Evolutionary conservation across 2,329 filamentous ascomycete genomes (phyloP).

Genomic region (Penicillium polonicum): DNA sequence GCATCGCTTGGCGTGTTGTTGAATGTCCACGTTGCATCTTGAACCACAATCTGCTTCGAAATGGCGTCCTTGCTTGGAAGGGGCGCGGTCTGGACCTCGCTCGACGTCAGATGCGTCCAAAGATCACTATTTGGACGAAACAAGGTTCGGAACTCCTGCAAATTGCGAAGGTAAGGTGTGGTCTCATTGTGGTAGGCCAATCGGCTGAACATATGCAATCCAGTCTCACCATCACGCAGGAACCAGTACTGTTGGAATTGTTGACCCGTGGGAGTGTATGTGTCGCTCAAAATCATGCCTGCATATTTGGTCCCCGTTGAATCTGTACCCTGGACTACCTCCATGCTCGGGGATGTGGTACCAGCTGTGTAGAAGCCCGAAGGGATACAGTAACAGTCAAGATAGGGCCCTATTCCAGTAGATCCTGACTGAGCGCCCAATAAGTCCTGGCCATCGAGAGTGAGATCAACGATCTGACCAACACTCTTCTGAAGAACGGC

Average conservation of each 20-base stretch:
- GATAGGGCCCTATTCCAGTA: constrained; percentile 56
- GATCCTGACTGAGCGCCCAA: constrained; percentile 48
- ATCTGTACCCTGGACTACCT: constrained; percentile 54
- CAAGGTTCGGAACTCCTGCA: constrained; percentile 62
- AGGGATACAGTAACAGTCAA: constrained; percentile 64
- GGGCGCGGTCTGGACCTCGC: constrained; percentile 56
- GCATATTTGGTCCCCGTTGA: constrained; percentile 54
- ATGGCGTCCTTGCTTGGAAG: constrained; percentile 42
- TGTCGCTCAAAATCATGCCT: constrained; percentile 60
- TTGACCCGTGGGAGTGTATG: constrained; percentile 58
- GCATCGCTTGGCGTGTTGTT: constrained; percentile 55
- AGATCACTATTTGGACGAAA: constrained; percentile 60
- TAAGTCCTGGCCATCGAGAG: constrained; percentile 53
- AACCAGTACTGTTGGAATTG: constrained; percentile 66
- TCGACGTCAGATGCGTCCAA: constrained; percentile 64
- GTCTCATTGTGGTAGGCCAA: constrained; percentile 59
- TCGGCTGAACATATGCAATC: constrained; percentile 61
- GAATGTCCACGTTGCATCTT: constrained; percentile 64
- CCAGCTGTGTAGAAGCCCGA: constrained; percentile 61
- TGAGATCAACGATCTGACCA: constrained; percentile 45
- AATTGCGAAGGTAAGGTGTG: constrained; percentile 55
- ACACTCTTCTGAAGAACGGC: constrained; percentile 46
- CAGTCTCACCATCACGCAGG: constrained; percentile 61
- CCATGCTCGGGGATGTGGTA: constrained; percentile 48
- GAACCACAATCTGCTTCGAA: constrained; percentile 52